Evolutionary conservation across 352 stramenopile genomes (phyloP), one percentile per base, ranked within the genome.

Genomic region (Elongisporangium prolatum): DNA sequence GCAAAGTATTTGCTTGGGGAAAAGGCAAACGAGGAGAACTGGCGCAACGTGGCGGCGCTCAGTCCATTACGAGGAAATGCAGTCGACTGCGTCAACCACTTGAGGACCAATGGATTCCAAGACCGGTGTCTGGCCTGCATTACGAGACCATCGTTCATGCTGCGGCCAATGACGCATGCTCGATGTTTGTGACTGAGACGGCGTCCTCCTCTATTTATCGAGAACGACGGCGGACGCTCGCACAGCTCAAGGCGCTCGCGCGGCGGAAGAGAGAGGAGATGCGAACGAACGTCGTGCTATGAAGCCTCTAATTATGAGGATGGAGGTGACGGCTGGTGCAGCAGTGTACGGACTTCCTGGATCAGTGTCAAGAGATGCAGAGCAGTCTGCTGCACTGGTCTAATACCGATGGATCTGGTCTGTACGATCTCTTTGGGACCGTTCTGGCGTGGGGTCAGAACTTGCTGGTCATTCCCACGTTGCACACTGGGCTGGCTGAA

Each of bases 1-100:
- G 80, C 2, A 69, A 72, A 5, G 75, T 90, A 20, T 88, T 83
- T 37, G 73, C 77, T 8, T 92, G 82, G 82, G 80, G 82, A 14
- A 70, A 73, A 51, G 80, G 80, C 3, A 49, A 52, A 11, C 65
- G 60, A 8, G 82, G 82, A 2, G 76, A 86, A 38, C 62, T 90
- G 3, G 80, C 72, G 0, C 75, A 72, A 18, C 21, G 60, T 1
- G 34, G 37, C 7, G 57, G 1, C 3, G 53, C 20, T 18, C 49
- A 21, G 16, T 48, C 11, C 20, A 7, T 22, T 24, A 11, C 40
- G 34, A 54, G 47, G 49, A 57, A 54, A 52, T 48, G 48, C 9
- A 44, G 10, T 4, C 9, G 34, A 44, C 34, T 13, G 17, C 14
- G 34, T 44, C 34, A 44, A 17, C 11, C 34, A 13, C 37, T 22